A percentile compares a stretch with the other conserved stretches of the same genome.
phyloP scores from a whole-genome alignment of 2,329 filamentous ascomycete species.

The Dactylellina parvicollis region DNA sequence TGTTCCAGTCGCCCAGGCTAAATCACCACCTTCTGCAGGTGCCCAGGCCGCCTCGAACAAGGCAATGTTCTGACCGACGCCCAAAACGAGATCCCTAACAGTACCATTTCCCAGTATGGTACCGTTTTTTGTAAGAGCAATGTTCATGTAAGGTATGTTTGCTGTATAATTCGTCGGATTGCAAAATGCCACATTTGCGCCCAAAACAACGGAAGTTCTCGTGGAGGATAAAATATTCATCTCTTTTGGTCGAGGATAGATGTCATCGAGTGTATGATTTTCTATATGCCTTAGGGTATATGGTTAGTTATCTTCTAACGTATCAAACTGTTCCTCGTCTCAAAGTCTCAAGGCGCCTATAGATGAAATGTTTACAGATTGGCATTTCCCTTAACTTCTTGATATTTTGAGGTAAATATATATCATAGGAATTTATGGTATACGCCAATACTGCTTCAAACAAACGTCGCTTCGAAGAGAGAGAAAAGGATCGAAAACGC shows the following conservation, averaged over 20 bases:
- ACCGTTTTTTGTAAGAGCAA: slow-evolving; percentile 78
- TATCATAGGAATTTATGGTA: neutral
- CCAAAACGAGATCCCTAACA: slow-evolving; percentile 71
- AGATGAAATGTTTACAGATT: neutral
- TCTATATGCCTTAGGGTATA: slow-evolving; percentile 64
- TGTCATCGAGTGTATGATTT: slow-evolving; percentile 67
- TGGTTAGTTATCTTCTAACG: slow-evolving; percentile 46
- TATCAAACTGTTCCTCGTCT: neutral
- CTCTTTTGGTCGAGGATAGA: slow-evolving; percentile 72
- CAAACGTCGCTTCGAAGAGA: neutral
- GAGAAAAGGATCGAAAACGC: too few species aligned
- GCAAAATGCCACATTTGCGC: slow-evolving; percentile 80
- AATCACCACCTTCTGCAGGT: slow-evolving; percentile 72
- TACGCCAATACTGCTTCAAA: neutral
- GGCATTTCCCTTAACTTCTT: neutral
- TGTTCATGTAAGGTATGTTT: slow-evolving; percentile 79
- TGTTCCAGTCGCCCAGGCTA: slow-evolving; percentile 71
- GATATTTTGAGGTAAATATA: neutral
- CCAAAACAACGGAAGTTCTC: slow-evolving; percentile 74
- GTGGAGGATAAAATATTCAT: slow-evolving; percentile 79
- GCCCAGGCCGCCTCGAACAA: slow-evolving; percentile 77
- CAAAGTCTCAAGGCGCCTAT: neutral
- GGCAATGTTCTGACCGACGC: slow-evolving; percentile 76
- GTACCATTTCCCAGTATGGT: slow-evolving; percentile 79
- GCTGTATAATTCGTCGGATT: slow-evolving; percentile 91